Conservation (phyloP, 331 rosid species). For the Stylosanthes scabra region DNA sequence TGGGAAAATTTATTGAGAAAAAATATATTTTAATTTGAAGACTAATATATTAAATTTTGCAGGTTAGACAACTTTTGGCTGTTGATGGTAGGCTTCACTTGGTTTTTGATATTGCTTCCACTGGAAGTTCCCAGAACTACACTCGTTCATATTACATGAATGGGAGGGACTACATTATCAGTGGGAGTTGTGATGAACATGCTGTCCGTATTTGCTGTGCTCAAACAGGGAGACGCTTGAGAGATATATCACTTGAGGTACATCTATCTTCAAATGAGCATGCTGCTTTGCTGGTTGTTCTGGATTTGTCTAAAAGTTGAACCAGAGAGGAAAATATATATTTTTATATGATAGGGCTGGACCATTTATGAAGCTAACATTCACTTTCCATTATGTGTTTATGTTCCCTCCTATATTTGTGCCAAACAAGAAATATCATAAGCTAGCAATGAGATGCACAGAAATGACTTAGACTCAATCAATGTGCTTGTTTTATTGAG, state of each 20-base stretch:
- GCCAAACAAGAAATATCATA: constrained; percentile 4
- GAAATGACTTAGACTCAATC: constrained; percentile 4
- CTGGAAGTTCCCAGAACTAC: constrained; percentile 74
- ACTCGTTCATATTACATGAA: constrained; percentile 88
- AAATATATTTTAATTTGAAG: constrained; percentile 12
- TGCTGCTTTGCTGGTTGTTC: constrained; percentile 14
- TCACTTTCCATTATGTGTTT: constrained; percentile 18
- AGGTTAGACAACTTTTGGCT: constrained; percentile 82
- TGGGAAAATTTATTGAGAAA: constrained; percentile 24
- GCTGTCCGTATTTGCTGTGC: constrained; percentile 81
- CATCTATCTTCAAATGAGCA: constrained; percentile 24
- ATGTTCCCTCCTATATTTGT: constrained; percentile 9
- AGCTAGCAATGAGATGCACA: constrained; percentile 27
- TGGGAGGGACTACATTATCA: constrained; percentile 82
- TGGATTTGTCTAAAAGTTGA: constrained; percentile 7
- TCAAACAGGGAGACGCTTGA: constrained; percentile 80
- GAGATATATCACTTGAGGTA: constrained; percentile 84
- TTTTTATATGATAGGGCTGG: constrained; percentile 20
- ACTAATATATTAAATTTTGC: constrained; percentile 42
- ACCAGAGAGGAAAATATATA: constrained; percentile 9
- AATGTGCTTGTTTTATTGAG: constrained; percentile 27
- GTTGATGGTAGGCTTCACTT: constrained; percentile 86
- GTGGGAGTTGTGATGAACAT: constrained; percentile 91
- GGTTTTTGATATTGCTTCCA: constrained; percentile 72
- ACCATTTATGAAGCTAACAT: constrained; percentile 19